A percentile compares a stretch with the other conserved stretches of the same genome.
These are phyloP conservation scores for Pseudocercospora cruenta DNA, from an alignment of 2,329 filamentous ascomycete genomes.

Conservation along the genomic window DNA sequence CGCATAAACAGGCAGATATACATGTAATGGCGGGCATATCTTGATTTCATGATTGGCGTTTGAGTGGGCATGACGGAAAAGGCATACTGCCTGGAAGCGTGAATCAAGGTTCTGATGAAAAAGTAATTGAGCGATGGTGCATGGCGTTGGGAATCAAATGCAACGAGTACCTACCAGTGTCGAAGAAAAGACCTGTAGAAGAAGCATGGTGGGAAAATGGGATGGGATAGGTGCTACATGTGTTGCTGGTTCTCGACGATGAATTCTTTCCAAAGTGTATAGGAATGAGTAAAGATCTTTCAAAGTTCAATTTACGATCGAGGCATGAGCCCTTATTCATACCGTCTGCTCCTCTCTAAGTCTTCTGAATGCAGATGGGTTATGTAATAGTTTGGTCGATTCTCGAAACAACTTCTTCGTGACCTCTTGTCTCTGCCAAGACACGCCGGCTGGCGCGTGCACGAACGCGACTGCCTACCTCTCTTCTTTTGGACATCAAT, in stretches of 20 bases:
- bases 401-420: no score
- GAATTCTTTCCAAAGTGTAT: not conserved
- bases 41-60: not conserved
- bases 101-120: not conserved
- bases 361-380: no score
- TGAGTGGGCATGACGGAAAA: not conserved
- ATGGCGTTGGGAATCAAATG: not conserved
- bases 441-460: no score
- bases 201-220: not conserved
- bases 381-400: no score
- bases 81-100: not conserved
- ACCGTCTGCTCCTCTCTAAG: no score
- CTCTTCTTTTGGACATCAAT: no score
- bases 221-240: not conserved
- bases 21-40: not conserved
- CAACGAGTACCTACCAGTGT: not conserved
- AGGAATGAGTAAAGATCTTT: not conserved
- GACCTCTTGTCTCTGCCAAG: no score
- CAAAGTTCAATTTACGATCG: not conserved
- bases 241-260: not conserved
- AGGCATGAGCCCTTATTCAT: no score
- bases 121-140: conserved; percentile 4
- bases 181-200: not conserved
- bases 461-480: no score
- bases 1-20: not conserved